Percentiles rank a stretch among this genome's conserved stretches.
These are phyloP conservation scores for Rasamsonia emersonii DNA, from an alignment of 2,329 filamentous ascomycete genomes.

Conservation along the genomic window DNA sequence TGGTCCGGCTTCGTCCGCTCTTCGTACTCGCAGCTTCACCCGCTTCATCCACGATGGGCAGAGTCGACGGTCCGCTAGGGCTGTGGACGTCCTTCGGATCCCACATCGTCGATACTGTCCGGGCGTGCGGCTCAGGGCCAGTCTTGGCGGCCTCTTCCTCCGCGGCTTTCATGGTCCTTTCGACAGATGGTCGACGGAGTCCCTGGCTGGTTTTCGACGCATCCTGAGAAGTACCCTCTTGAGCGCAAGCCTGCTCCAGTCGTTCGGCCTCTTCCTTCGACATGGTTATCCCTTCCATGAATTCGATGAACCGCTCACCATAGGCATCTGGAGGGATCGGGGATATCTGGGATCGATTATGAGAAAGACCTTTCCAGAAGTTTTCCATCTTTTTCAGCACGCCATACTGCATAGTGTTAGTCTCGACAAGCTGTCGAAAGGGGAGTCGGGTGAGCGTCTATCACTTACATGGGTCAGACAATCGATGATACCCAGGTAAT, in stretches of 20 bases:
- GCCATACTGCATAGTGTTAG: slow-evolving; percentile 58
- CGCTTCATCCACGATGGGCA: slow-evolving; percentile 88
- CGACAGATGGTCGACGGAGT: slow-evolving; percentile 34
- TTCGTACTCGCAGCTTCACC: slow-evolving; percentile 64
- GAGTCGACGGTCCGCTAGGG: slow-evolving; percentile 44
- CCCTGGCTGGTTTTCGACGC: slow-evolving; percentile 15
- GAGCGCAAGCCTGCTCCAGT: slow-evolving; percentile 19
- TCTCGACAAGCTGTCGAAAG: slow-evolving; percentile 1
- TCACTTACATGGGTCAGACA: slow-evolving; percentile 92
- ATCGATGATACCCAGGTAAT: slow-evolving; percentile 97
- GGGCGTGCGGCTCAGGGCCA: slow-evolving; percentile 52
- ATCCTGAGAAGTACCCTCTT: slow-evolving; percentile 21
- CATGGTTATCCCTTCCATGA: slow-evolving; percentile 85
- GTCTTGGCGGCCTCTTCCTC: slow-evolving; percentile 56
- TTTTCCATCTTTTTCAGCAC: slow-evolving; percentile 91
- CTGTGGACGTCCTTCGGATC: slow-evolving; percentile 50
- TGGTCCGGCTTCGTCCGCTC: slow-evolving; percentile 6
- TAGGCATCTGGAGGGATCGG: slow-evolving; percentile 85
- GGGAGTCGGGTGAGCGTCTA: too few species aligned
- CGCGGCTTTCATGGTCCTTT: slow-evolving; percentile 49
- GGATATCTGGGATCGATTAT: slow-evolving; percentile 79
- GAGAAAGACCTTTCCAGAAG: slow-evolving; percentile 89
- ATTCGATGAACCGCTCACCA: slow-evolving; percentile 86
- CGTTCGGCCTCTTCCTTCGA: slow-evolving; percentile 73
- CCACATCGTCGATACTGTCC: slow-evolving; percentile 50